Percentiles rank a stretch among this genome's conserved stretches.
Evolutionary conservation across 495 filamentous ascomycete genomes (phyloP).

Genomic region (Pseudevernia furfuracea): DNA sequence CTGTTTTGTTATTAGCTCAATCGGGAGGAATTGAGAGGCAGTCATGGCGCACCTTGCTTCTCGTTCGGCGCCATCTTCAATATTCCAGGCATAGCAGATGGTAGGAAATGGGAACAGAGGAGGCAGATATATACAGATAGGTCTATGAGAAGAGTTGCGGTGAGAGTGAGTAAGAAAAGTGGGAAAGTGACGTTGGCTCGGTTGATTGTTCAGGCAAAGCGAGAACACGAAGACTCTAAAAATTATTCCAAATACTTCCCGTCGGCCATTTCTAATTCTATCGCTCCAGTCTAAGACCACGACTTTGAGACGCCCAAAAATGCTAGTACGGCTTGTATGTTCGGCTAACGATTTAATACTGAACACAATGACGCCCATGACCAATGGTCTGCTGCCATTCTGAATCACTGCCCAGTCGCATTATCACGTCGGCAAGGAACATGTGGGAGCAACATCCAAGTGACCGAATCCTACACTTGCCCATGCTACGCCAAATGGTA

Average conservation of each 20-base stretch:
- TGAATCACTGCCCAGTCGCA: background rate
- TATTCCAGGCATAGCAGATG: background rate
- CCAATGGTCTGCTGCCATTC: background rate
- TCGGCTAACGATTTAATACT: background rate
- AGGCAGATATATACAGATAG: background rate
- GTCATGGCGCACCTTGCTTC: background rate
- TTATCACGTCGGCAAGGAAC: background rate
- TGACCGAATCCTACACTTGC: background rate
- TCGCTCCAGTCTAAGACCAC: background rate
- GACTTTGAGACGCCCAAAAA: background rate
- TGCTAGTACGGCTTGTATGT: background rate
- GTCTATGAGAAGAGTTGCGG: conserved; percentile 2
- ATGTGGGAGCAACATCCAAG: background rate
- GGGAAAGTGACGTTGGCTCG: conserved; percentile 1
- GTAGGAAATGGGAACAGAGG: background rate
- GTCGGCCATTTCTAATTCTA: conserved; percentile 2
- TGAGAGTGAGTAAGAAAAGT: background rate
- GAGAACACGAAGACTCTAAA: background rate
- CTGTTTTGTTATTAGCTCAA: background rate
- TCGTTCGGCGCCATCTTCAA: background rate
- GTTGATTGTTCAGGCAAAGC: background rate
- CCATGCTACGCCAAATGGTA: background rate
- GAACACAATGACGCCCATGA: background rate
- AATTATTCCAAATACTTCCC: conserved; percentile 3
- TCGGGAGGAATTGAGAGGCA: background rate